phyloP scores from a whole-genome alignment of 805 yeast genomes.

The Ogataea zsoltii region DNA sequence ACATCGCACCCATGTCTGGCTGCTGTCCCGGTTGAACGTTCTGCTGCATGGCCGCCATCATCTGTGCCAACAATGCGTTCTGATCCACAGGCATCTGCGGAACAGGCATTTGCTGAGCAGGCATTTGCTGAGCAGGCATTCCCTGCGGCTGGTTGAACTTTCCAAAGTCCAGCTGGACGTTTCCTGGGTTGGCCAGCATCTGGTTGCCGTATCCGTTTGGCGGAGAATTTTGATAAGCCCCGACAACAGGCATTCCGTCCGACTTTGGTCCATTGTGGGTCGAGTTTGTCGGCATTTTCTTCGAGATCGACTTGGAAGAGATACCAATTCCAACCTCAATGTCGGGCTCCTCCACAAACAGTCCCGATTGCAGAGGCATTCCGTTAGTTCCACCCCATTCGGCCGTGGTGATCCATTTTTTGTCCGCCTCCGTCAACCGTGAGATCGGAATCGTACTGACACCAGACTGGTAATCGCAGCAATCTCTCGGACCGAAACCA shows the following conservation, averaged over 20 bases:
- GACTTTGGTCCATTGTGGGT: conserved; percentile 85
- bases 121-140: conserved; percentile 7
- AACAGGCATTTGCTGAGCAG: conserved; percentile 15
- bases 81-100: conserved; percentile 26
- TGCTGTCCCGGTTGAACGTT: conserved; percentile 26
- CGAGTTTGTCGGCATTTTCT: conserved; percentile 89
- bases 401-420: conserved; percentile 82
- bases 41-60: conserved; percentile 37
- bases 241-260: conserved; percentile 35
- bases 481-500: conserved; percentile 98
- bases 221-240: conserved; percentile 13
- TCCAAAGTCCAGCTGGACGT: conserved; percentile 25
- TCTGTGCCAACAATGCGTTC: conserved; percentile 32
- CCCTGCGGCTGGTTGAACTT: conserved; percentile 13
- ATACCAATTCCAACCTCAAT: conserved; percentile 95
- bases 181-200: conserved; percentile 23
- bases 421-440: conserved; percentile 92
- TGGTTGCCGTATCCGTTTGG: conserved; percentile 15
- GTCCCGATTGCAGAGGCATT: conserved; percentile 70
- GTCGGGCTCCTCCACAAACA: conserved; percentile 95
- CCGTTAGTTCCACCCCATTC: conserved; percentile 99
- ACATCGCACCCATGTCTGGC: conserved; percentile 37
- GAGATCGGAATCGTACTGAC: conserved; percentile 82
- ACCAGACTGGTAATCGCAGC: conserved; percentile 93
- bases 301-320: conserved; percentile 86